These are phyloP conservation scores for Entophlyctis luteolus DNA, from an alignment of 192 early-diverging fungal species.

Conservation along the genomic window DNA sequence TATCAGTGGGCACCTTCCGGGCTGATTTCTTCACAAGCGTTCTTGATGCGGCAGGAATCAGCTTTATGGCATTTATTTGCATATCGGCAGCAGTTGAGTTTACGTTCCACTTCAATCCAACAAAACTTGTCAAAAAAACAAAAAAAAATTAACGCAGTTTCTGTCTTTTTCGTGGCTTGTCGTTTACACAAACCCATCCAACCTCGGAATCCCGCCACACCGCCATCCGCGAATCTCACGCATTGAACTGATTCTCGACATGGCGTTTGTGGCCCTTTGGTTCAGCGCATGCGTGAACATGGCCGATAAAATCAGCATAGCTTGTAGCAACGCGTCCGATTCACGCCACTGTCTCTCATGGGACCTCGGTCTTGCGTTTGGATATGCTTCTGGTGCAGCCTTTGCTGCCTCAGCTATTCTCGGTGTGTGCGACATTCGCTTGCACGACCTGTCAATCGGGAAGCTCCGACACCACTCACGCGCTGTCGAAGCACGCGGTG, in stretches of 20 bases:
- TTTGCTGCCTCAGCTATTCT: conserved; percentile 33
- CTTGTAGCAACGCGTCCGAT: conserved; percentile 13
- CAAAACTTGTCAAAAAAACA: background rate
- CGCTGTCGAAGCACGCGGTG: conserved; percentile 22
- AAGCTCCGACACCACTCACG: background rate
- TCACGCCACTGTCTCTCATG: conserved; percentile 23
- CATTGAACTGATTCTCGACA: conserved; percentile 40
- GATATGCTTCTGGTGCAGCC: conserved; percentile 27
- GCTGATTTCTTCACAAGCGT: conserved; percentile 44
- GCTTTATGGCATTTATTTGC: conserved; percentile 41
- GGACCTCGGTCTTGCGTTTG: conserved; percentile 42
- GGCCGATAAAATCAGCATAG: conserved; percentile 28
- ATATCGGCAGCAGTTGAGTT: conserved; percentile 32
- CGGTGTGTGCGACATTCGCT: conserved; percentile 36
- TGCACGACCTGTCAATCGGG: background rate
- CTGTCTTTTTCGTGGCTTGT: conserved; percentile 46
- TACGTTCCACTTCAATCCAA: background rate
- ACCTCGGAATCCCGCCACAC: conserved; percentile 41
- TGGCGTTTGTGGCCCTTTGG: conserved; percentile 40
- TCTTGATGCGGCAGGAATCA: conserved; percentile 41
- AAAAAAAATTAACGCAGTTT: conserved; percentile 25
- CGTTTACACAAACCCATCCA: conserved; percentile 44
- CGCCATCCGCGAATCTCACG: conserved; percentile 44
- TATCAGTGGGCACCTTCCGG: conserved; percentile 40
- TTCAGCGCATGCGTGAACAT: conserved; percentile 33